A percentile compares a stretch with the other conserved stretches of the same genome.
phyloP scores from a whole-genome alignment of 805 yeast species.

The Candida incommunis region DNA sequence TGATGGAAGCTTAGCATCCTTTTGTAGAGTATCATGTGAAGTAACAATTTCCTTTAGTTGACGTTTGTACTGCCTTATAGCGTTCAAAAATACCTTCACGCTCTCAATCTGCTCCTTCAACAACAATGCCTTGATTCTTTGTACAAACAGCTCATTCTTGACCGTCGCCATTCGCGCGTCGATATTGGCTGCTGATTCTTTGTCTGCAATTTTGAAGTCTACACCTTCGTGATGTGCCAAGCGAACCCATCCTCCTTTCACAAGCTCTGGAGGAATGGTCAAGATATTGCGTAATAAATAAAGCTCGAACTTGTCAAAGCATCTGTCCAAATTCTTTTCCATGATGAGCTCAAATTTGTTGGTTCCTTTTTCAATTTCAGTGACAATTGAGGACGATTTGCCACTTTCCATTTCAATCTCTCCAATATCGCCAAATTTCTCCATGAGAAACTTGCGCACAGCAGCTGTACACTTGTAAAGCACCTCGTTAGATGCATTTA shows the following conservation, averaged over 20 bases:
- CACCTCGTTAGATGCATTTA: slow-evolving; percentile 73
- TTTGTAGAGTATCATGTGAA: background rate
- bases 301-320: slow-evolving; percentile 76
- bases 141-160: background rate
- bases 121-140: background rate
- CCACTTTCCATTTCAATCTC: no score
- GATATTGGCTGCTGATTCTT: background rate
- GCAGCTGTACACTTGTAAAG: slow-evolving; percentile 73
- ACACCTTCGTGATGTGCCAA: slow-evolving; percentile 50
- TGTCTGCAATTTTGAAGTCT: slow-evolving; percentile 4
- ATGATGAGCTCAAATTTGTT: slow-evolving; percentile 65
- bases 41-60: background rate
- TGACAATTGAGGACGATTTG: slow-evolving; percentile 12
- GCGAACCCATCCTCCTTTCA: slow-evolving; percentile 51
- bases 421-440: slow-evolving; percentile 16
- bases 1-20: background rate
- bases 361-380: slow-evolving; percentile 61
- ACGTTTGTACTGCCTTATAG: background rate
- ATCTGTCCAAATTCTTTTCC: slow-evolving; percentile 62
- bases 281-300: slow-evolving; percentile 69
- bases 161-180: background rate
- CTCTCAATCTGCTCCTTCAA: background rate
- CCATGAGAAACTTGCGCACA: slow-evolving; percentile 48
- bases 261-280: slow-evolving; percentile 49
- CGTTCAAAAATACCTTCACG: background rate